A percentile compares a stretch with the other conserved stretches of the same genome.
Conservation (phyloP, 257 asterid species). For the Jaltomata sinuosa region DNA sequence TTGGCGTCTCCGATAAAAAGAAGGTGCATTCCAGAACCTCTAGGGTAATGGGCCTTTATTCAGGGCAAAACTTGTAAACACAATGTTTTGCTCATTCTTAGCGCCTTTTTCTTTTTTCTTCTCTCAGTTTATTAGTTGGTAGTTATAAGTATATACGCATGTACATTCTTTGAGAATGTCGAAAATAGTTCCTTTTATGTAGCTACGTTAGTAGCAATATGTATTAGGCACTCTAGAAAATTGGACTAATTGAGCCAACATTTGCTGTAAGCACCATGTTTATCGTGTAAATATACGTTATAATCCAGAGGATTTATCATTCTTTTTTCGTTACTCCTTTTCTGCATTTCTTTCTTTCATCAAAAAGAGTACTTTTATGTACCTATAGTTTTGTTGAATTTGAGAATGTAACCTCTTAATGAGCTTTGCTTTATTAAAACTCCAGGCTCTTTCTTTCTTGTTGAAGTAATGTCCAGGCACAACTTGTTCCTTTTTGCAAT, state of each 20-base stretch:
- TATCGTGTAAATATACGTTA: neutral
- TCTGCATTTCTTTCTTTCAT: neutral
- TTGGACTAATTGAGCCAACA: neutral
- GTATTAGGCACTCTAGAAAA: neutral
- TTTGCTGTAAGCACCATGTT: neutral
- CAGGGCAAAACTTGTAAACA: neutral
- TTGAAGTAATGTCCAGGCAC: neutral
- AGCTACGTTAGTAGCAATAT: neutral
- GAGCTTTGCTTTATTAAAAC: neutral
- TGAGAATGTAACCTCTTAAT: neutral
- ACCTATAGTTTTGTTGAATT: neutral
- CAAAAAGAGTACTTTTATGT: neutral
- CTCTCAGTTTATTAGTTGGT: neutral
- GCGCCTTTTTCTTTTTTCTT: neutral
- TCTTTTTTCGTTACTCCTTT: neutral
- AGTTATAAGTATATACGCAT: neutral
- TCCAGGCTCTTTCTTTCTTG: neutral
- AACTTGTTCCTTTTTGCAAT: neutral
- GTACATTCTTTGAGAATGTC: neutral
- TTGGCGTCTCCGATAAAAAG: slow-evolving; percentile 40
- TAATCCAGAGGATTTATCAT: neutral
- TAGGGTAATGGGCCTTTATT: slow-evolving; percentile 41
- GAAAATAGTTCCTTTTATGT: neutral
- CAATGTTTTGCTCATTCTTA: neutral
- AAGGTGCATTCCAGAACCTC: slow-evolving; percentile 28